Percentiles rank a stretch among this genome's conserved stretches.
phyloP scores from a whole-genome alignment of 2,329 filamentous ascomycete species.

The Ophiocordyceps robertsii region DNA sequence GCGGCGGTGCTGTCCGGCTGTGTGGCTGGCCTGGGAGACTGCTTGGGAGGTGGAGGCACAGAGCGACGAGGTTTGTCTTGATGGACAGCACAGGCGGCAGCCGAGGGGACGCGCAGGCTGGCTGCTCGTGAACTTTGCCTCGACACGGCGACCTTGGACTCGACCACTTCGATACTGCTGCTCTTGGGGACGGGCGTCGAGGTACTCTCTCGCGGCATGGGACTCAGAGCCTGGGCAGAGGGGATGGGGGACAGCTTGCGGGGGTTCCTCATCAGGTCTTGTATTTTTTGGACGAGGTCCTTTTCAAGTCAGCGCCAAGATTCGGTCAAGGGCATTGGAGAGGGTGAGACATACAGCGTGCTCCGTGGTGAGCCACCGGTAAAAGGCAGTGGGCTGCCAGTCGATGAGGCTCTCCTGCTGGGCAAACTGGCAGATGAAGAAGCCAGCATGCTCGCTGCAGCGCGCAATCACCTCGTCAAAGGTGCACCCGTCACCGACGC shows the following conservation, averaged over 20 bases:
- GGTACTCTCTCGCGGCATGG: constrained; percentile 4
- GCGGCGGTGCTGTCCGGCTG: neutral
- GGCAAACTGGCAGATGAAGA: constrained; percentile 37
- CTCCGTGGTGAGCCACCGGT: constrained; percentile 30
- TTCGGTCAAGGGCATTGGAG: neutral
- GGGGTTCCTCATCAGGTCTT: constrained; percentile 9
- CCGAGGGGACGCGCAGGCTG: neutral
- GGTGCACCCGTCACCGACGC: constrained; percentile 37
- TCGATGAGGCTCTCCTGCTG: constrained; percentile 22
- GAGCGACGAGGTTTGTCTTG: neutral
- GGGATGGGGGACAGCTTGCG: constrained; percentile 7
- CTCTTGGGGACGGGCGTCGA: constrained; percentile 3
- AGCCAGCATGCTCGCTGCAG: constrained; percentile 34
- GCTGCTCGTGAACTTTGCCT: neutral
- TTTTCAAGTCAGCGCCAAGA: constrained; percentile 5
- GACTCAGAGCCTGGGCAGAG: constrained; percentile 5
- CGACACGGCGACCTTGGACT: neutral
- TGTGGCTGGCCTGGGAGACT: neutral
- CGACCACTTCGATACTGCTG: constrained; percentile 5
- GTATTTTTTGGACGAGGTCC: constrained; percentile 12
- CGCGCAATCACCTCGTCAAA: constrained; percentile 33
- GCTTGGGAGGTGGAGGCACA: neutral
- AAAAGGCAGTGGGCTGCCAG: constrained; percentile 33
- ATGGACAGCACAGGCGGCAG: neutral
- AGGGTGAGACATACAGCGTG: constrained; percentile 22